Evolutionary conservation across 2,329 filamentous ascomycete genomes (phyloP).

Genomic region (Epichloe aotearoae): DNA sequence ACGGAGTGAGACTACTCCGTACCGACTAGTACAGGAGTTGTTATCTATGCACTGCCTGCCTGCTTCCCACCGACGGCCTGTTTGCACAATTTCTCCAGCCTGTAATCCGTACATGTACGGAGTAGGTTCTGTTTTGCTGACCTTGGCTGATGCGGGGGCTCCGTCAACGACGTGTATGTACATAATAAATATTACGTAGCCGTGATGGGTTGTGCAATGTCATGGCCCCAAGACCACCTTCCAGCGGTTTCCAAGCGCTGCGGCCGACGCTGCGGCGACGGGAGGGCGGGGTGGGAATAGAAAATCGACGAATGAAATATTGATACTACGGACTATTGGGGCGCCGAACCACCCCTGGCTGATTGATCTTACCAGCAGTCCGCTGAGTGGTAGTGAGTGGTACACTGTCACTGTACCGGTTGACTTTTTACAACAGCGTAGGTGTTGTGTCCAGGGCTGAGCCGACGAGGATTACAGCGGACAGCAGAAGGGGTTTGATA

Average conservation of each 20-base stretch:
- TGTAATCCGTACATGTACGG: too few relatives aligned
- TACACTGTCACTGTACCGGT: too few relatives aligned
- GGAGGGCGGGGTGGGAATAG: constrained; percentile 2
- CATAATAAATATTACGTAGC: too few relatives aligned
- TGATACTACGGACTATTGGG: not conserved
- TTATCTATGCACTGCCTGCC: not conserved
- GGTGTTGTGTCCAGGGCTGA: not conserved
- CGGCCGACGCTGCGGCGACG: constrained; percentile 2
- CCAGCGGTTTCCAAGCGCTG: constrained; percentile 11
- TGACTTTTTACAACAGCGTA: too few relatives aligned
- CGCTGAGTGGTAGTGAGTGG: too few relatives aligned
- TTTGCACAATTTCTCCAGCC: not conserved
- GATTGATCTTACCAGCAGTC: constrained; percentile 5
- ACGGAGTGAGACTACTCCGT: too few relatives aligned
- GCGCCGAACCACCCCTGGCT: too few relatives aligned
- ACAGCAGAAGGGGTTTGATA: too few relatives aligned
- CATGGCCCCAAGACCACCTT: constrained; percentile 1
- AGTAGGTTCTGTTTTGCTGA: not conserved
- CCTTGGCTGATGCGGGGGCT: not conserved
- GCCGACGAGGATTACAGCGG: not conserved
- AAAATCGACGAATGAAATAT: not conserved
- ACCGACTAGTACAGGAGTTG: not conserved
- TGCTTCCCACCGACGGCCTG: not conserved
- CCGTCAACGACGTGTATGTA: too few relatives aligned
- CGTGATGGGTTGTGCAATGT: too few relatives aligned